Conservation (phyloP, 306 rosid species). For the Rosa multiflora region DNA sequence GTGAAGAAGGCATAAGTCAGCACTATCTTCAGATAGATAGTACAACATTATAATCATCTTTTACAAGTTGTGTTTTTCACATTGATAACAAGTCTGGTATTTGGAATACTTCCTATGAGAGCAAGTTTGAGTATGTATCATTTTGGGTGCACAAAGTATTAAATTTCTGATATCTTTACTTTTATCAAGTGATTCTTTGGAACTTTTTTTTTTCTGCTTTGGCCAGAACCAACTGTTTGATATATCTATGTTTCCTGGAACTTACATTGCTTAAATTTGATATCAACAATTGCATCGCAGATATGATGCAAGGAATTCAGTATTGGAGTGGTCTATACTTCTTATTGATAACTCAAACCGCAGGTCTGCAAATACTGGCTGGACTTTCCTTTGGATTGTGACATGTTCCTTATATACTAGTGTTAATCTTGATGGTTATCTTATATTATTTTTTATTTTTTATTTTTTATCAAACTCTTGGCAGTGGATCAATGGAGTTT, state of each 20-base stretch:
- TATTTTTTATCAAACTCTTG: conserved; percentile 20
- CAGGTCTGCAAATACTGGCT: conserved; percentile 47
- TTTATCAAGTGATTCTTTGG: background rate
- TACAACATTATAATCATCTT: background rate
- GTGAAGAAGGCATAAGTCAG: background rate
- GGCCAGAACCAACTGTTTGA: background rate
- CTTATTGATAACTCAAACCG: conserved; percentile 87
- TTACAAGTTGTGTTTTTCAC: background rate
- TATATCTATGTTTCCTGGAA: background rate
- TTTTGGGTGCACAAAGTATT: background rate
- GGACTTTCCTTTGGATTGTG: background rate
- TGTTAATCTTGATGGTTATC: background rate
- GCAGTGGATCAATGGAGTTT: conserved; percentile 94
- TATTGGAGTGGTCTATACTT: conserved; percentile 90
- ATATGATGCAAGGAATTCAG: conserved; percentile 84
- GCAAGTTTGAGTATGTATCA: background rate
- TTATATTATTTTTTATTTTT: background rate
- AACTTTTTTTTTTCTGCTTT: background rate
- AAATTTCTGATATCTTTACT: background rate
- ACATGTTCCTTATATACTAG: background rate
- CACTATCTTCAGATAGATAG: background rate
- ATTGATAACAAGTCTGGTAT: background rate
- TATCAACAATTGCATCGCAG: conserved; percentile 37
- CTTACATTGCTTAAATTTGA: background rate
- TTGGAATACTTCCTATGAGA: background rate